These are phyloP conservation scores for Ambrosia hybrid DNA, from an alignment of 140 eudicot genomes.

Conservation along the genomic window DNA sequence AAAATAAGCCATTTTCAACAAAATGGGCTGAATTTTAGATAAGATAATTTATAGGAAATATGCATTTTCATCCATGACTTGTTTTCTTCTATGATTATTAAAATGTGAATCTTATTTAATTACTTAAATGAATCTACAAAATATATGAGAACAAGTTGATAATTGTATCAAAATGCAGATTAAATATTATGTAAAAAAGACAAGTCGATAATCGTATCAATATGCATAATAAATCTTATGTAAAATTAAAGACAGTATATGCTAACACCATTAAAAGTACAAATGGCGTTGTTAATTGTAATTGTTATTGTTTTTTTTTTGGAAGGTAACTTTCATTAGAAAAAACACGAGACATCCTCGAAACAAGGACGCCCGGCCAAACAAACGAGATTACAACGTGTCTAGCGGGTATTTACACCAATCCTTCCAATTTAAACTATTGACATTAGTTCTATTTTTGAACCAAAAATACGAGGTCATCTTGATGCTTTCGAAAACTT, in stretches of 20 bases:
- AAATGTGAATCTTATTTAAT: not conserved
- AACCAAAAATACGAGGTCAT: too few species aligned
- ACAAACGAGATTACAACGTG: too few species aligned
- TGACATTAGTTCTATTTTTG: too few species aligned
- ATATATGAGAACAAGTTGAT: not conserved
- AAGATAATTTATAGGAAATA: not conserved
- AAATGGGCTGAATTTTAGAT: conserved; percentile 8
- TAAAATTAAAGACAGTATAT: not conserved
- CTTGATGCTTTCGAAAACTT: too few species aligned
- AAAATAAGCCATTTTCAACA: conserved; percentile 4
- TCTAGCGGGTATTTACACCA: too few species aligned
- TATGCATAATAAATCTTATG: not conserved
- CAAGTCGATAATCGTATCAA: not conserved
- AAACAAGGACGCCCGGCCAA: too few species aligned
- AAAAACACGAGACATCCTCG: too few species aligned
- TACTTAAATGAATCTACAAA: not conserved
- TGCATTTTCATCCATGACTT: not conserved
- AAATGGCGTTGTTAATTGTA: not conserved
- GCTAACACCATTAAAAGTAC: not conserved
- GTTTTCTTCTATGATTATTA: not conserved
- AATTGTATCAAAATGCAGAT: not conserved
- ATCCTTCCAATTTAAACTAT: too few species aligned
- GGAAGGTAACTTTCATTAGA: too few species aligned
- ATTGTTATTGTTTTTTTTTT: too few species aligned
- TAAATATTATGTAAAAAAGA: not conserved